Percentiles rank a stretch among this genome's conserved stretches.
Evolutionary conservation across 129 eudicot species (phyloP).

Genomic region (sunflower (Helianthus annuus)): HanXRQr2.0-SUNRISE NC_035436.2:126896051-126896550

Average conservation of each 20-base stretch:
- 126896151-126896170: constrained; percentile 7
- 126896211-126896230: not conserved
- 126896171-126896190: not conserved
- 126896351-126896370: constrained; percentile 15
- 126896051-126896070: constrained; percentile 27
- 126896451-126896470: too few relatives aligned
- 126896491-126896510: too few relatives aligned
- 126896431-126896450: not conserved
- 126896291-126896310: constrained; percentile 26
- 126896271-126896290: constrained; percentile 15
- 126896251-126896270: not conserved
- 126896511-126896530: not conserved
- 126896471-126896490: too few relatives aligned
- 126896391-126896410: not conserved
- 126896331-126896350: constrained; percentile 25
- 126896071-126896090: not conserved
- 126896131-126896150: constrained; percentile 12
- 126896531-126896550: too few relatives aligned
- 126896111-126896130: not conserved
- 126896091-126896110: not conserved
- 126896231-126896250: not conserved
- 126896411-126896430: not conserved
- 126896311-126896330: constrained; percentile 27
- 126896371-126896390: not conserved
- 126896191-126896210: not conserved